Base-by-base conservation (phyloP, 1,284 basidiomycete genomes). In the Marasmius fiardii region DNA sequence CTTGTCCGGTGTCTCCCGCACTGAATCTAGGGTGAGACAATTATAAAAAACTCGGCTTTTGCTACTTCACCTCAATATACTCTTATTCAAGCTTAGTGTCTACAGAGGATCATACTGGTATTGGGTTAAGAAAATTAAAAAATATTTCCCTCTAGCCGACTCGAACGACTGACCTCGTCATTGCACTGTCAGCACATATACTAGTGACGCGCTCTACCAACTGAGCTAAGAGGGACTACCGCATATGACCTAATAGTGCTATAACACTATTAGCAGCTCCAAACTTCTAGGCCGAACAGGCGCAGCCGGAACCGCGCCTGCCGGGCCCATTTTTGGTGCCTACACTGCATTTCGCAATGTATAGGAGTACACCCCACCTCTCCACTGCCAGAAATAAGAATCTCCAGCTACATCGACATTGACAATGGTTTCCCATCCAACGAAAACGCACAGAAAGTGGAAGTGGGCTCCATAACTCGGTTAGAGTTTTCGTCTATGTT, bases 191-290 rank as follows among this genome's bases (percentile, higher is more conserved):
- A 45, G 23, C 16, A 11, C 2, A 10, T 4, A 48, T 78, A 79
- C 78, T 78, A 80, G 77, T 80, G 78, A 79, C 76, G 79, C 79
- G 78, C 79, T 81, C 78, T 80, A 80, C 77, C 78, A 78, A 74
- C 77, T 80, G 78, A 79, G 78, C 78, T 79, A 80, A 41, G 39
- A 41, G 39, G 39, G 39, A 41, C 20, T 41, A 41, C n/a, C 7
- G 16, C 5, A 6, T 5, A 39, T 4, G 5, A 6, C 12, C 14
- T 16, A 39, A 20, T 20, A 20, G 37, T 6, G 37, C 4, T 16
- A 39, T 20, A 41, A 7, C 7, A 41, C 16, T 6, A n/a, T n/a
- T n/a, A 20, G 39, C 39, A 41, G 39, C 4, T 18, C 6, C 4
- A 2, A 20, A 41, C 20, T n/a, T 16, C 16, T 6, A n/a, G 16